Evolutionary conservation across 164 flowering plant genomes (phyloP), one percentile per base, ranked within the genome.

Genomic region (Piper longum): DNA sequence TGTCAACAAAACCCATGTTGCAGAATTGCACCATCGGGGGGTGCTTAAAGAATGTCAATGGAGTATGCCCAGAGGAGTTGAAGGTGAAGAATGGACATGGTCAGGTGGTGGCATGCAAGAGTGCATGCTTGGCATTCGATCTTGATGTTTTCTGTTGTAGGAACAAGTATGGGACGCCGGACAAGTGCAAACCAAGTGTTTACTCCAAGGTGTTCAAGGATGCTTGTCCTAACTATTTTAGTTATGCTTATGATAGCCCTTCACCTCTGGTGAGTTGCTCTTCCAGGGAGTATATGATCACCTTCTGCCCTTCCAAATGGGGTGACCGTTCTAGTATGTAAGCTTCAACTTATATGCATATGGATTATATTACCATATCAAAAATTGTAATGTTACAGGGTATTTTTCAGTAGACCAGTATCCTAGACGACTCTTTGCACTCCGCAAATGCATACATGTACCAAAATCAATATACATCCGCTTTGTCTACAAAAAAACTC

Each of bases 51-150:
- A 65, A 81, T 44, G 4, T 85, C 69, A 85, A 81, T 42, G 66
- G 57, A 11, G 16, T 56, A 16, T 90, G 91, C 54, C 93, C 92
- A 1, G 52, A 7, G 3, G 91, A 88, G 76, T 80, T 90, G 39
- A 72, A 70, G 66, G 89, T 85, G 2, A 1, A 62, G 66, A 77
- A 74, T 67, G 60, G 56, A 0, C 39, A 26, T 7, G 85, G 83
- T 13, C 62, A 75, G 41, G 85, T 81, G 8, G 89, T 86, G 77
- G 97, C 95, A 0, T 90, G 97, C 79, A 85, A 81, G 72, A 88
- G 97, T 52, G 95, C 85, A 11, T 88, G 95, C 65, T 78, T 86
- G 83, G 95, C 89, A 4, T 90, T 81, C 61, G 55, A 82, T 72
- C 62, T 61, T 7, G 97, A 88, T 59, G 39, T 61, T 43, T 90